Base-by-base conservation (phyloP, 2,329 filamentous ascomycete genomes). In the Akanthomyces muscarius region DNA sequence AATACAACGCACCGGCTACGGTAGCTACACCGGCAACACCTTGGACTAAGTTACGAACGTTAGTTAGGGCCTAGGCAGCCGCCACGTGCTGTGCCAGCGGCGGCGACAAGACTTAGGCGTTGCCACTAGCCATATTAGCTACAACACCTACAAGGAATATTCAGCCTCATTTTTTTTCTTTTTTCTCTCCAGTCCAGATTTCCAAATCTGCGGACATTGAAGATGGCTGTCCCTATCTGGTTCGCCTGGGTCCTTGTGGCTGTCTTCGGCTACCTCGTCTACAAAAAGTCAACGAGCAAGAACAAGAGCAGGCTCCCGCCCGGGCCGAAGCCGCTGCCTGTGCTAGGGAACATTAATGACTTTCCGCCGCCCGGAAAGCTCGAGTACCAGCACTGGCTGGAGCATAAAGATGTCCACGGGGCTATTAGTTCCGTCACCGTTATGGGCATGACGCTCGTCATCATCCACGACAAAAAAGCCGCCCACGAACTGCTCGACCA, bases 321-420 rank as follows among this genome's bases (percentile, higher is more conserved):
- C 1, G 81, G 81, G 0, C 81, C 81, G 0, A 79, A 71, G 47
- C 74, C 73, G 0, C 67, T 77, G 18, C 78, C 78, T 1, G 23
- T 83, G 0, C 30, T 83, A 4, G 81, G 81, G 8, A 83, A 83
- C 65, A 64, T 83, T 23, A 66, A 65, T 1, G 80, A 83, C 65
- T 68, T 83, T n/a, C 81, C 81, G 0, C 68, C 72, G 0, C 54
- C 64, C 0, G 72, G 71, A 5, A 65, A 65, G 13, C 68, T 65
- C 10, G 74, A 77, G 63, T 74, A 70, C 65, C 65, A 71, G 42
- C 74, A 77, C 62, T 78, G 75, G 75, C 55, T 74, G 14, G 70
- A 73, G 62, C 71, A 74, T 57, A 76, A 74, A 50, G 71, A 76
- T 8, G 44, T 67, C 3, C 73, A 76, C 33, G 74, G 74, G 0